Conservation (phyloP, 805 yeast species). For the Blastobotrys muscicola region DNA sequence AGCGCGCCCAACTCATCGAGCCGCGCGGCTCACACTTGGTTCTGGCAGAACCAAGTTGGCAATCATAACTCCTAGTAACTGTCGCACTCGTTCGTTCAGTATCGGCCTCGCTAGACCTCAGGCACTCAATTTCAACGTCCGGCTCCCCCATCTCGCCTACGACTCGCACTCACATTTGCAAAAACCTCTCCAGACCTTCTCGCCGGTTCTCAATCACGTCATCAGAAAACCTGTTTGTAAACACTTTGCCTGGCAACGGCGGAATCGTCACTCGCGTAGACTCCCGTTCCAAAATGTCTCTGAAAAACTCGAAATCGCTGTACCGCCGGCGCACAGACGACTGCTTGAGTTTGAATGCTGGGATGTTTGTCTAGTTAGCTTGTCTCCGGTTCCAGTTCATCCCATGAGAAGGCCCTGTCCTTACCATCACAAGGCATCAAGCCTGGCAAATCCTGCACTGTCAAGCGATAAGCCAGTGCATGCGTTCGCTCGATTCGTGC, state of each 20-base stretch:
- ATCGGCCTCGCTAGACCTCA: too few relatives aligned
- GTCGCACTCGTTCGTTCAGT: background rate
- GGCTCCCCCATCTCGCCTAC: too few relatives aligned
- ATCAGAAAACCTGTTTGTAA: slow-evolving; percentile 67
- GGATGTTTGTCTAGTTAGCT: slow-evolving; percentile 61
- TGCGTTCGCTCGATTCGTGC: too few relatives aligned
- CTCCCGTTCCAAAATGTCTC: slow-evolving; percentile 65
- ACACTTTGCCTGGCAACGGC: slow-evolving; percentile 80
- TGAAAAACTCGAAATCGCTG: slow-evolving; percentile 79
- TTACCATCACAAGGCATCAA: too few relatives aligned
- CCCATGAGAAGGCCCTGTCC: too few relatives aligned
- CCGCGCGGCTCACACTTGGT: background rate
- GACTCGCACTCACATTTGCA: slow-evolving; percentile 35
- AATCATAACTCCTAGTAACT: background rate
- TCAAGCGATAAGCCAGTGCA: too few relatives aligned
- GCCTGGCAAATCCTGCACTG: too few relatives aligned
- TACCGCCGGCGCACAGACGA: slow-evolving; percentile 76
- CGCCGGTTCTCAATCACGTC: slow-evolving; percentile 77
- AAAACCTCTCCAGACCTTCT: slow-evolving; percentile 72
- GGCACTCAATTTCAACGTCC: background rate
- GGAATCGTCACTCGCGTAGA: slow-evolving; percentile 76
- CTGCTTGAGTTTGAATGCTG: slow-evolving; percentile 59
- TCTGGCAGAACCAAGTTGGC: background rate
- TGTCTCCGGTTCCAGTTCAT: too few relatives aligned
- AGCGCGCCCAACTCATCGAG: slow-evolving; percentile 1